Percentiles rank a stretch among this genome's conserved stretches.
phyloP scores from a whole-genome alignment of 805 yeast genomes.

The Sugiyamaella chiloensis region DNA sequence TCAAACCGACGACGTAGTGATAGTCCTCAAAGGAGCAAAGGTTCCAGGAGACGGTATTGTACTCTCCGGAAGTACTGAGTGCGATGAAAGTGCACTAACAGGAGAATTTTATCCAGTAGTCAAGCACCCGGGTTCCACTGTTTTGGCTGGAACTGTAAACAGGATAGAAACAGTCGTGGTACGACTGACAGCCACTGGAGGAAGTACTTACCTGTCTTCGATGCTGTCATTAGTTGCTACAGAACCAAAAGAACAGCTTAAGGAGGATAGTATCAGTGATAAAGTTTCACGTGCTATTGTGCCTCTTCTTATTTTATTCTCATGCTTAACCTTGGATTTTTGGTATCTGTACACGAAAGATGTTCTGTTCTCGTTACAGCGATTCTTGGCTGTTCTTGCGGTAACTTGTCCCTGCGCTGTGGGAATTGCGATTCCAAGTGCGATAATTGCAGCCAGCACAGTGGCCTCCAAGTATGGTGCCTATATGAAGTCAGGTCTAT shows the following conservation, averaged over 20 bases:
- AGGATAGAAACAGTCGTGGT: not conserved
- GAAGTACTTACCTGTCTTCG: not conserved
- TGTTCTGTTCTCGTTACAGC: not conserved
- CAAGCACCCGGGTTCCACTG: not conserved
- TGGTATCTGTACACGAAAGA: not conserved
- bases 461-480: conserved; percentile 22
- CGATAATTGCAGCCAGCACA: conserved; percentile 19
- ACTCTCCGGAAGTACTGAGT: not conserved
- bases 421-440: conserved; percentile 23
- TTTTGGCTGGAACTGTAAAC: not conserved
- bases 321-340: not conserved
- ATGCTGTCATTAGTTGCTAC: not conserved
- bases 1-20: too few relatives aligned
- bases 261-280: not conserved
- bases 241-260: not conserved
- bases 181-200: not conserved
- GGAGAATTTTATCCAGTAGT: not conserved
- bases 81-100: not conserved
- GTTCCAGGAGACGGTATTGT: not conserved
- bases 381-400: not conserved
- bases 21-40: too few relatives aligned
- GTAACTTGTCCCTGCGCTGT: conserved; percentile 26
- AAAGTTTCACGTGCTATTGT: not conserved
- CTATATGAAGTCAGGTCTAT: conserved; percentile 17
- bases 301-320: not conserved